phyloP scores from a whole-genome alignment of 2,329 filamentous ascomycete genomes.

The Trichoderma sp. region DNA sequence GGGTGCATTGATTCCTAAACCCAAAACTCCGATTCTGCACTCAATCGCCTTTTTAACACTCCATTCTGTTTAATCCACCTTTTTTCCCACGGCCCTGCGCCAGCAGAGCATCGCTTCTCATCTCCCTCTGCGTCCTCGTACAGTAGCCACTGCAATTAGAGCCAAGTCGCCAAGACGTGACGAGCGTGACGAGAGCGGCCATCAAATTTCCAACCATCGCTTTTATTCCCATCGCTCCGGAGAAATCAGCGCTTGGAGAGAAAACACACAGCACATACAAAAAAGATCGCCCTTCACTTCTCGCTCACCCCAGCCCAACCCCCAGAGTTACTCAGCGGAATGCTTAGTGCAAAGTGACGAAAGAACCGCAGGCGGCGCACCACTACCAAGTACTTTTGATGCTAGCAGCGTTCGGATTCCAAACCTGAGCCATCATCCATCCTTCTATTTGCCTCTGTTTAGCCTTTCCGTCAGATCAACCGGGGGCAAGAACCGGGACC shows the following conservation, averaged over 20 bases:
- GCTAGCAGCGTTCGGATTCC: background rate
- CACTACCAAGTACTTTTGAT: background rate
- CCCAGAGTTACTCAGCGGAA: conserved; percentile 8
- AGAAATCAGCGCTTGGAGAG: background rate
- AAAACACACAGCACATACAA: background rate
- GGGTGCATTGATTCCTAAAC: background rate
- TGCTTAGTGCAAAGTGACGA: conserved; percentile 20
- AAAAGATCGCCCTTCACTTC: background rate
- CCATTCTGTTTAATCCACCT: background rate
- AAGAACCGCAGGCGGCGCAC: conserved; percentile 14
- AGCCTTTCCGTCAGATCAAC: conserved; percentile 17
- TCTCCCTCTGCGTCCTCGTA: background rate
- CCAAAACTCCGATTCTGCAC: background rate
- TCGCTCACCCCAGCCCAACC: background rate
- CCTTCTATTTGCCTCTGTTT: background rate
- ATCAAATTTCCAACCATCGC: background rate
- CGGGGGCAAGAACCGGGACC: conserved; percentile 19
- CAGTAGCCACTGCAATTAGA: background rate
- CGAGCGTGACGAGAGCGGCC: background rate
- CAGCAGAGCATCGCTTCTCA: background rate
- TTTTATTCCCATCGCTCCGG: background rate
- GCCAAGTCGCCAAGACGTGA: background rate
- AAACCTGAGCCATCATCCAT: conserved; percentile 1
- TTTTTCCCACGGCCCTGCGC: background rate
- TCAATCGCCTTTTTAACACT: background rate